Evolutionary conservation across 257 asterid genomes (phyloP), one percentile per base, ranked within the genome.

Genomic region (Nyctanthes arbortristis): DNA sequence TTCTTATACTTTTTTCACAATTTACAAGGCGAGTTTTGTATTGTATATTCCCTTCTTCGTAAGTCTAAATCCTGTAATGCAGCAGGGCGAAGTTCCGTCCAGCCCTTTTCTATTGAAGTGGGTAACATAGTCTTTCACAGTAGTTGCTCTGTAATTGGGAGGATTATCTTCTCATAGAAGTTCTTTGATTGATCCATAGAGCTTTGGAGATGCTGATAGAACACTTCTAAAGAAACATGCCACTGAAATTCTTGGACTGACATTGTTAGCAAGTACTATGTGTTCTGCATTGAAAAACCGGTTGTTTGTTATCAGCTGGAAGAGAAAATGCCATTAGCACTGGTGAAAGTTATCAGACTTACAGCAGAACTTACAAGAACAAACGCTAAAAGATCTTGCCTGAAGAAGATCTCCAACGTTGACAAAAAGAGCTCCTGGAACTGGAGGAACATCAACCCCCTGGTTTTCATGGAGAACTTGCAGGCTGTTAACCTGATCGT

Each of bases 391-490:
- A n/a, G n/a, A n/a, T n/a, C n/a, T n/a, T n/a, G n/a, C 91, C 82
- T 85, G 88, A 11, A 73, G 10, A 36, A 81, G 77, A 59, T 83
- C 91, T 63, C 84, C 86, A 8, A 77, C 13, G 65, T 81, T 81
- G 22, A 86, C 65, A 0, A 86, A 69, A 1, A 84, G 24, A 16
- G 86, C 84, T 13, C 83, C 88, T 9, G 71, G 83, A 24, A 80
- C 2, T 24, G 75, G 78, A 63, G 86, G 77, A 61, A 84, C 87
- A 78, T 81, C 80, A 16, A 84, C 73, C 89, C 89, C 84, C 6
- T 77, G 76, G 62, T 67, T 28, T 30, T 73, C 60, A 43, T 75
- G 83, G 0, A 65, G 75, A 27, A 86, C 78, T 82, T 86, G 92
- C 32, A 86, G 84, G 58, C 88, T 86, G 0, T 86, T 84, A 0